These are phyloP conservation scores for Termitomyces sp. DNA, from an alignment of 768 basidiomycete genomes.

Conservation along the genomic window DNA sequence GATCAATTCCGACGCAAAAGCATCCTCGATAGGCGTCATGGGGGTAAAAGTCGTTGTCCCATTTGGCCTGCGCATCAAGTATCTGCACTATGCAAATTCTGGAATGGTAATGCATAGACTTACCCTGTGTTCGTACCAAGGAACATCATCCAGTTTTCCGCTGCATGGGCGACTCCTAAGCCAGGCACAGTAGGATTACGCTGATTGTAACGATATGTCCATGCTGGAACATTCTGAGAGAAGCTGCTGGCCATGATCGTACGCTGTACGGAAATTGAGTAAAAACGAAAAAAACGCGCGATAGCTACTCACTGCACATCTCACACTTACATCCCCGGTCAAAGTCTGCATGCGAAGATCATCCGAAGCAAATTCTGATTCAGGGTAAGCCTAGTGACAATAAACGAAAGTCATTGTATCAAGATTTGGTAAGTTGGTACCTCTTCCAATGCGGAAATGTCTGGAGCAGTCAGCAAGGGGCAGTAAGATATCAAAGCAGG, in stretches of 20 bases:
- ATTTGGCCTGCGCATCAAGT: constrained; percentile 7
- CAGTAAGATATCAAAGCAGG: constrained; percentile 34
- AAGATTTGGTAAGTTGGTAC: constrained; percentile 11
- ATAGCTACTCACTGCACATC: constrained; percentile 43
- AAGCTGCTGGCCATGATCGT: constrained; percentile 40
- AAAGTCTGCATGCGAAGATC: constrained; percentile 36
- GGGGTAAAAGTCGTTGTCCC: constrained; percentile 8
- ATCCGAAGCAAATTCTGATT: constrained; percentile 34
- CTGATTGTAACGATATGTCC: constrained; percentile 59
- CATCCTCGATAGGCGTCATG: constrained; percentile 36
- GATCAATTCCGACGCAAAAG: constrained; percentile 54
- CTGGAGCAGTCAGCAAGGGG: constrained; percentile 35
- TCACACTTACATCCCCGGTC: constrained; percentile 43
- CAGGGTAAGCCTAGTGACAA: constrained; percentile 32
- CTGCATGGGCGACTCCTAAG: constrained; percentile 37
- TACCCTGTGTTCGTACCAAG: constrained; percentile 56
- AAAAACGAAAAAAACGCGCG: not conserved
- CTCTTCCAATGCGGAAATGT: constrained; percentile 30
- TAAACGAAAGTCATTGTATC: not conserved
- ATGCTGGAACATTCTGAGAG: constrained; percentile 29
- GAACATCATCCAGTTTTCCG: constrained; percentile 71
- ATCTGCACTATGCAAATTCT: not conserved
- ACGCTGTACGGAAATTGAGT: constrained; percentile 21
- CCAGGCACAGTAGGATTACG: constrained; percentile 36
- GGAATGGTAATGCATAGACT: constrained; percentile 2